Evolutionary conservation across 1,284 basidiomycete genomes (phyloP).

Genomic region (Rhodotorula glutinis): DNA sequence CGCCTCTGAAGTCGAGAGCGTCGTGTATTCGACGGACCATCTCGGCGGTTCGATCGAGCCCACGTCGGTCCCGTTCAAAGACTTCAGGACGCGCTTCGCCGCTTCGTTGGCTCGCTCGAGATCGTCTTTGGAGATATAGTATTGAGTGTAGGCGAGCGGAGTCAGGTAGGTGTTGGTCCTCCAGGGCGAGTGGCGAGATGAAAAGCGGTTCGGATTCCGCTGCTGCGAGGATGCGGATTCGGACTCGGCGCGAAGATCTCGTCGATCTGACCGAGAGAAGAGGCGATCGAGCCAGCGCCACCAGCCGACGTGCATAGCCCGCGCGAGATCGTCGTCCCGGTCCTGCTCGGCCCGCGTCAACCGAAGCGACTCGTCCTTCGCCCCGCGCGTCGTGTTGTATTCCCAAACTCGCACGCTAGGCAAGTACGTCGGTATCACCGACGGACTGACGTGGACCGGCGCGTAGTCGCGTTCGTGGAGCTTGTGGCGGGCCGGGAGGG

Average conservation of each 20-base stretch:
- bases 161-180: constrained; percentile 66
- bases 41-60: constrained; percentile 51
- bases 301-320: neutral
- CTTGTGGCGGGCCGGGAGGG: constrained; percentile 19
- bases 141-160: constrained; percentile 79
- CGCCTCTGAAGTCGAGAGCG: constrained; percentile 53
- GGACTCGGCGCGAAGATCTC: neutral
- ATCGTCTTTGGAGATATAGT: constrained; percentile 57
- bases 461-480: constrained; percentile 66
- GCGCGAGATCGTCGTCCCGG: neutral
- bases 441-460: constrained; percentile 72
- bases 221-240: constrained; percentile 52
- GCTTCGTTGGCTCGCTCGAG: constrained; percentile 58
- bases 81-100: neutral
- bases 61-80: neutral
- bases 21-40: constrained; percentile 76
- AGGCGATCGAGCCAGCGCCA: neutral
- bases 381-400: constrained; percentile 45
- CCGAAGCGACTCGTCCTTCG: neutral
- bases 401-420: constrained; percentile 76
- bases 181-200: constrained; percentile 60
- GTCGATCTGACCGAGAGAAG: neutral
- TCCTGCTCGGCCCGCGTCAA: constrained; percentile 2
- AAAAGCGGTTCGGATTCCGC: constrained; percentile 1
- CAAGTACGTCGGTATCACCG: constrained; percentile 83